A percentile compares a stretch with the other conserved stretches of the same genome.
Evolutionary conservation across 208 protist genomes (phyloP).

Genomic region (Crithidia bombi): DNA sequence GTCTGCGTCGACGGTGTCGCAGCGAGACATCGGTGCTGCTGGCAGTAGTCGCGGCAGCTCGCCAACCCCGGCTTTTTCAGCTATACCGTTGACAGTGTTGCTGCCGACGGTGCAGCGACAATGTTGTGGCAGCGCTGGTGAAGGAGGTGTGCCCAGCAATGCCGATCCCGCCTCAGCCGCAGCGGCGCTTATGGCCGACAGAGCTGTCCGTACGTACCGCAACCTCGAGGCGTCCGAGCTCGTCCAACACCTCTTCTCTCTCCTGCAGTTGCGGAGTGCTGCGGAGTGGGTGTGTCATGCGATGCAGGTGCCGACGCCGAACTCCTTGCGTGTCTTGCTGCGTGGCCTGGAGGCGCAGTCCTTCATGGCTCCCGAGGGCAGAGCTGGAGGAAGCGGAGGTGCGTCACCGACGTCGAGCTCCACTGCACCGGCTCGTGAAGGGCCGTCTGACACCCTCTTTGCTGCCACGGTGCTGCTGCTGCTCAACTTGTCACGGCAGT

Average conservation of each 20-base stretch:
- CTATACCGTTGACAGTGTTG: constrained; percentile 21
- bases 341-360: constrained; percentile 31
- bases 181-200: not conserved
- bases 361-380: constrained; percentile 17
- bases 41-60: not conserved
- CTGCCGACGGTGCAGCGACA: not conserved
- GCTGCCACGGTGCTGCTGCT: constrained; percentile 37
- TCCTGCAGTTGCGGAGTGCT: constrained; percentile 31
- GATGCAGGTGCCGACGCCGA: constrained; percentile 28
- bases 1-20: not conserved
- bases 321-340: constrained; percentile 31
- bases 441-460: constrained; percentile 32
- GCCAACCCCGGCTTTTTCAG: constrained; percentile 1
- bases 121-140: not conserved
- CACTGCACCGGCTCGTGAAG: constrained; percentile 15
- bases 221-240: constrained; percentile 33
- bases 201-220: constrained; percentile 16
- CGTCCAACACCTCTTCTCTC: constrained; percentile 26
- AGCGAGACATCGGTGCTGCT: not conserved
- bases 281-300: constrained; percentile 25
- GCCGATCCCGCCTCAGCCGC: too few species aligned
- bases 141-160: not conserved
- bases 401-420: constrained; percentile 7
- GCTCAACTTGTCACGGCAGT: constrained; percentile 33
- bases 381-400: not conserved